Base-by-base conservation (phyloP, 371 early-diverging fungal genomes). In the Syncephalastrum sp. region DNA sequence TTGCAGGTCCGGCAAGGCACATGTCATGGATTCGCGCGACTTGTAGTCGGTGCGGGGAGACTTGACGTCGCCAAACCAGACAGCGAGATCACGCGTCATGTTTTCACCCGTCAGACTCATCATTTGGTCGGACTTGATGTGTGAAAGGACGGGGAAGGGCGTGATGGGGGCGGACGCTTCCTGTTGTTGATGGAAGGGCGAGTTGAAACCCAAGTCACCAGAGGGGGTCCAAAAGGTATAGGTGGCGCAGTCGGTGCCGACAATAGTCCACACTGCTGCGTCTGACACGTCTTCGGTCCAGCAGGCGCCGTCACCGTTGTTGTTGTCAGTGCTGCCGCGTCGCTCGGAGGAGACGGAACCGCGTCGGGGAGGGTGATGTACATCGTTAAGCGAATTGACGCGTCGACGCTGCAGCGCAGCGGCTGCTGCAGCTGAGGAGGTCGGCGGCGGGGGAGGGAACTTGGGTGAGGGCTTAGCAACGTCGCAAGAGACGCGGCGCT, bases 241-340 rank as follows among this genome's bases (percentile, higher is more conserved):
- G 21, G 78, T 84, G 5, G 89, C 88, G 54, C 88, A 89, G 59
- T 90, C 86, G 0, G 92, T 91, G 45, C 92, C 91, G 13, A 92
- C 93, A 64, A 92, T 88, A 4, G 94, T 94, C 94, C 94, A 94
- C 1, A 94, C 90, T 0, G 91, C 84, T 2, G 83, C 82, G 76
- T 94, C 94, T 3, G 89, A 87, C 21, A 92, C 92, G 69, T 94
- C 92, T 65, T 91, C 91, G 10, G 85, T 82, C 92, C 92, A 91
- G 51, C 85, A 76, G 15, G 79, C 66, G 23, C 82, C 79, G 50
- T 74, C 78, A 17, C 43, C 59, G 7, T 17, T 41, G n/a, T 44
- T 52, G 42, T 49, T 48, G 38, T 54, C 58, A n/a, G 42, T 45
- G 27, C 64, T 59, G 2, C 56, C 49, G 17, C 59, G 64, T 3